Conservation (phyloP, 2,329 filamentous ascomycete species). For the Malbranchea zuffiana region DNA sequence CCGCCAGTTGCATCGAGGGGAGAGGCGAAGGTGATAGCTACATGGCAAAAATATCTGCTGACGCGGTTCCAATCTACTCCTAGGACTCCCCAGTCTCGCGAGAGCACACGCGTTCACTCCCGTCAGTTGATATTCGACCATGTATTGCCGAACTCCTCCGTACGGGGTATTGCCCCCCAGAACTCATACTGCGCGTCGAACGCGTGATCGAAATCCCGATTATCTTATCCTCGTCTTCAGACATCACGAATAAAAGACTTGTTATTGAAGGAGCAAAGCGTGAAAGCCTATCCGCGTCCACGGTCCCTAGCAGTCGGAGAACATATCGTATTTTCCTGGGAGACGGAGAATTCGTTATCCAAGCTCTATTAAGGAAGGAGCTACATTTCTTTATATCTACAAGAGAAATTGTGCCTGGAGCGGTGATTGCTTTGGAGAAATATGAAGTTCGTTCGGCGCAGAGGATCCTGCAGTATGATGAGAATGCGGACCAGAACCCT, state of each 20-base stretch:
- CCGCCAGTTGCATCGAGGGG: no score
- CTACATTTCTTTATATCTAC: constrained; percentile 14
- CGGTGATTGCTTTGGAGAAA: constrained; percentile 16
- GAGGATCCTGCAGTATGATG: constrained; percentile 12
- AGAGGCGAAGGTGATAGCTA: no score
- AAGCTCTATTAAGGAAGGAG: constrained; percentile 19
- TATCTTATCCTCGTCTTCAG: background rate
- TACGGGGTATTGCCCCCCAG: constrained; percentile 19
- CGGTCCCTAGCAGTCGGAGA: constrained; percentile 3
- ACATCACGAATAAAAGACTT: background rate
- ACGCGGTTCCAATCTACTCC: background rate
- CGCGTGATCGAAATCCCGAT: constrained; percentile 17
- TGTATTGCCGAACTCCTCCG: constrained; percentile 24
- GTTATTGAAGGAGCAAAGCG: background rate
- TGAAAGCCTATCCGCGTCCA: no score
- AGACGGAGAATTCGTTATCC: constrained; percentile 22
- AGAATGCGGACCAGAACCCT: constrained; percentile 1
- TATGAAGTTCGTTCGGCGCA: constrained; percentile 18
- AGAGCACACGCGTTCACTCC: background rate
- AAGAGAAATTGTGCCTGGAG: constrained; percentile 13
- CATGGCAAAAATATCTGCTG: no score
- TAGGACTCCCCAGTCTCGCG: background rate
- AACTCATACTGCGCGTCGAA: constrained; percentile 20
- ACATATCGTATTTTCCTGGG: constrained; percentile 17
- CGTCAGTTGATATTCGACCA: constrained; percentile 13